Conservation (phyloP, 345 rosid species). For the Populus deltoides region DNA sequence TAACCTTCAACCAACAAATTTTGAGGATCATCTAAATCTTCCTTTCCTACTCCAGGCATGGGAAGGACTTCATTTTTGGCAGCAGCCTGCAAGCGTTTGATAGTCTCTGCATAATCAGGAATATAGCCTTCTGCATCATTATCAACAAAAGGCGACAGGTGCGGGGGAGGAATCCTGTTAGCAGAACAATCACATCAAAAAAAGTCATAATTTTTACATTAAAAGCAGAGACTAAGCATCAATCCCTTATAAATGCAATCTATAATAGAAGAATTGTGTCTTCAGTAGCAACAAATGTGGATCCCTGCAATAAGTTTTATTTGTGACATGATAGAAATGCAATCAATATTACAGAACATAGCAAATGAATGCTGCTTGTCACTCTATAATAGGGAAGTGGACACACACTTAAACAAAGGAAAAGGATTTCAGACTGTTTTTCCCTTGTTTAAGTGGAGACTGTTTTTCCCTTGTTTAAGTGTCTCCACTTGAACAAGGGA, state of each 20-base stretch:
- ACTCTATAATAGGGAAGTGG: background rate
- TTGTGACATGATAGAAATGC: background rate
- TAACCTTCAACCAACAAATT: slow-evolving; percentile 65
- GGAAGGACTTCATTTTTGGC: slow-evolving; percentile 78
- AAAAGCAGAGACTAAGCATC: background rate
- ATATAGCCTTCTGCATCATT: slow-evolving; percentile 84
- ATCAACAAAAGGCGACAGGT: slow-evolving; percentile 83
- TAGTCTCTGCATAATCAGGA: slow-evolving; percentile 88
- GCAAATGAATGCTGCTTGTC: background rate
- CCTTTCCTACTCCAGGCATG: slow-evolving; percentile 68
- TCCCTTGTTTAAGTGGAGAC: background rate
- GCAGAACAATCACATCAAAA: background rate
- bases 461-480: too few species aligned
- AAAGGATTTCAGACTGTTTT: background rate
- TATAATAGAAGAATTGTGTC: background rate
- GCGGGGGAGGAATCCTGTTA: slow-evolving; percentile 81
- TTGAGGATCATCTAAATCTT: slow-evolving; percentile 76
- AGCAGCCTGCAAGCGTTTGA: slow-evolving; percentile 72
- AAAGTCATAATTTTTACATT: background rate
- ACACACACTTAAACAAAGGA: background rate
- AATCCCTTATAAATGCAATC: background rate
- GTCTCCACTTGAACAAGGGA: background rate
- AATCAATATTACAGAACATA: background rate
- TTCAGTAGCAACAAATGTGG: background rate
- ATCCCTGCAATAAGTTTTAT: background rate